Evolutionary conservation across 345 rosid genomes (phyloP).

Genomic region (Turnera subulata): DNA sequence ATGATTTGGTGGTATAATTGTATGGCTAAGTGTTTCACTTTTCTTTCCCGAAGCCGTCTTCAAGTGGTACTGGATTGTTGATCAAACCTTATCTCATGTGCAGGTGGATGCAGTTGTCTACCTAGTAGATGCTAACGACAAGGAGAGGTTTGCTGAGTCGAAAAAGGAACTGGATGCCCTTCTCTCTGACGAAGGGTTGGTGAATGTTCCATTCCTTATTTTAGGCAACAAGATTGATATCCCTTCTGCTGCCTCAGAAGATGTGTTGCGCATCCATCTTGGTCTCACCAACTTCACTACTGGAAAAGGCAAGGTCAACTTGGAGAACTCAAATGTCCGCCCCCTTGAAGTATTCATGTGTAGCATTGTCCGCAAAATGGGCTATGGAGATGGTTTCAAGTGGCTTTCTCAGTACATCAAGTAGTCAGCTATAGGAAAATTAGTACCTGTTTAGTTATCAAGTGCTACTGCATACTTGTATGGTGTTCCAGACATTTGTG

Average conservation of each 20-base stretch:
- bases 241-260: conserved; percentile 67
- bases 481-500: too few species aligned
- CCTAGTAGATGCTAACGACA: conserved; percentile 67
- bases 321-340: conserved; percentile 48
- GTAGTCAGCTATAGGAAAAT: conserved; percentile 13
- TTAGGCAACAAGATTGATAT: conserved; percentile 73
- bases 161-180: conserved; percentile 64
- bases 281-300: conserved; percentile 71
- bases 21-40: too few species aligned
- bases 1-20: too few species aligned
- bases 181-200: conserved; percentile 53
- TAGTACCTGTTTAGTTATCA: neutral
- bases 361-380: conserved; percentile 75
- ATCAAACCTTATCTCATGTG: conserved; percentile 2
- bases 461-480: conserved; percentile 18
- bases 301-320: conserved; percentile 58
- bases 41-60: neutral
- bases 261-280: conserved; percentile 57
- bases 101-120: conserved; percentile 78
- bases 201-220: conserved; percentile 59
- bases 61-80: neutral
- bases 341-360: conserved; percentile 77
- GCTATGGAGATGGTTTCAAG: conserved; percentile 72
- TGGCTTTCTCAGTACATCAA: conserved; percentile 79
- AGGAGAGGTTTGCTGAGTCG: conserved; percentile 58